These are phyloP conservation scores for Pestalotiopsis sp. DNA, from an alignment of 2,329 filamentous ascomycete species.

Conservation along the genomic window DNA sequence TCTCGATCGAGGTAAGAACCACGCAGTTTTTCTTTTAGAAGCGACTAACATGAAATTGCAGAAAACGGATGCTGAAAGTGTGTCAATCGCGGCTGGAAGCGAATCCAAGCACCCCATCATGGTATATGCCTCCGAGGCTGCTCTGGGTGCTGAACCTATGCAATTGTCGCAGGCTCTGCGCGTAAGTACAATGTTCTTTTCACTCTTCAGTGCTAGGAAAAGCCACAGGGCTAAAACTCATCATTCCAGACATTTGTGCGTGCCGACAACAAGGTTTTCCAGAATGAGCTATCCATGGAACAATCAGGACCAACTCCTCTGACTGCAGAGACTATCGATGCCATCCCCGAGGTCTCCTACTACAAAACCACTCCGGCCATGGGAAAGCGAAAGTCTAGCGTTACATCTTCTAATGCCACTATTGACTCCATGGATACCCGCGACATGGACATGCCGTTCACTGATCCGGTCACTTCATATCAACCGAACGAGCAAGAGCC, in stretches of 20 bases:
- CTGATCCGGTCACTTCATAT: slow-evolving; percentile 4
- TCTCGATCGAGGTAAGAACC: slow-evolving; percentile 50
- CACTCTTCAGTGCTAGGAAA: background rate
- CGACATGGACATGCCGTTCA: slow-evolving; percentile 28
- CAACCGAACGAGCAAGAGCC: background rate
- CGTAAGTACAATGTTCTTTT: slow-evolving; percentile 25
- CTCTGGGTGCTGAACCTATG: slow-evolving; percentile 37
- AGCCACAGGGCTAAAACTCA: slow-evolving; percentile 15
- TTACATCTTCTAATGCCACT: slow-evolving; percentile 31
- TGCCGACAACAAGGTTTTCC: slow-evolving; percentile 55
- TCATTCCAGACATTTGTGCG: slow-evolving; percentile 48
- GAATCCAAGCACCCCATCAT: slow-evolving; percentile 52
- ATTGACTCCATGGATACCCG: slow-evolving; percentile 27
- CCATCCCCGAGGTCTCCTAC: slow-evolving; percentile 5
- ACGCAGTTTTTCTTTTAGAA: too few species aligned
- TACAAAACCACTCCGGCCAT: background rate
- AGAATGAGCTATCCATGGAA: slow-evolving; percentile 49
- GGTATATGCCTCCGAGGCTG: slow-evolving; percentile 57
- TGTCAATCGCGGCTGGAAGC: slow-evolving; percentile 48
- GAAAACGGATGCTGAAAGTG: slow-evolving; percentile 50
- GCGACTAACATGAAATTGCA: slow-evolving; percentile 25
- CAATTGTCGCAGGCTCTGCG: slow-evolving; percentile 43
- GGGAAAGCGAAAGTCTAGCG: slow-evolving; percentile 29
- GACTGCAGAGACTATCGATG: slow-evolving; percentile 8
- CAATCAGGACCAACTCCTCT: slow-evolving; percentile 18